Evolutionary conservation across 805 yeast genomes (phyloP).

Genomic region (Kurtzmaniella cleridarum): DNA sequence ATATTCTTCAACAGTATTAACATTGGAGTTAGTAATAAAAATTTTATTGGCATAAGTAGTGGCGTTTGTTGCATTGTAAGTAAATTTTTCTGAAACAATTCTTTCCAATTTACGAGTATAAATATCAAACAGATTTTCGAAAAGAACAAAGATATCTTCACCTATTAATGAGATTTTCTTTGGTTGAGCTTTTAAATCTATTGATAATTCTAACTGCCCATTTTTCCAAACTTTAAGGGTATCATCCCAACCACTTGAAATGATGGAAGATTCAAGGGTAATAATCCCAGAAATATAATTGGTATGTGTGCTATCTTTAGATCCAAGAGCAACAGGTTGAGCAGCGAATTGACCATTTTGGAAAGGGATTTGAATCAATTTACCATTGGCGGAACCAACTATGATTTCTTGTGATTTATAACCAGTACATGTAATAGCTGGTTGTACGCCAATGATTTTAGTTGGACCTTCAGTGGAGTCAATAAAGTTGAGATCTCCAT

Average conservation of each 20-base stretch:
- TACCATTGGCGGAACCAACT: constrained; percentile 84
- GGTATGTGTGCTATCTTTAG: constrained; percentile 44
- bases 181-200: constrained; percentile 27
- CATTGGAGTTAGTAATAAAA: constrained; percentile 25
- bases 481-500: constrained; percentile 68
- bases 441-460: constrained; percentile 71
- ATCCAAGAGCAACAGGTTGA: constrained; percentile 24
- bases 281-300: constrained; percentile 60
- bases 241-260: constrained; percentile 90
- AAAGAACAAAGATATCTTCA: constrained; percentile 20
- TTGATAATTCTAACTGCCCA: constrained; percentile 6
- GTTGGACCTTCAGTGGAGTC: constrained; percentile 29
- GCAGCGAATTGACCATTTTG: constrained; percentile 16
- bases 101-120: constrained; percentile 10
- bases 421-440: constrained; percentile 61
- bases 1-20: constrained; percentile 26
- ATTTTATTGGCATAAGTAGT: constrained; percentile 15
- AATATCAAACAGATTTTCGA: constrained; percentile 24
- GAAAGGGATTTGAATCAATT: constrained; percentile 55
- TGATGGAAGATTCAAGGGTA: constrained; percentile 17
- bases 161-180: constrained; percentile 15
- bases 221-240: constrained; percentile 42
- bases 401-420: constrained; percentile 24
- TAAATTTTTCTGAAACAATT: constrained; percentile 13
- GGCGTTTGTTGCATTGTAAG: constrained; percentile 20